Evolutionary conservation across 2,329 filamentous ascomycete genomes (phyloP).

Genomic region (Chalaropsis thielavioides): DNA sequence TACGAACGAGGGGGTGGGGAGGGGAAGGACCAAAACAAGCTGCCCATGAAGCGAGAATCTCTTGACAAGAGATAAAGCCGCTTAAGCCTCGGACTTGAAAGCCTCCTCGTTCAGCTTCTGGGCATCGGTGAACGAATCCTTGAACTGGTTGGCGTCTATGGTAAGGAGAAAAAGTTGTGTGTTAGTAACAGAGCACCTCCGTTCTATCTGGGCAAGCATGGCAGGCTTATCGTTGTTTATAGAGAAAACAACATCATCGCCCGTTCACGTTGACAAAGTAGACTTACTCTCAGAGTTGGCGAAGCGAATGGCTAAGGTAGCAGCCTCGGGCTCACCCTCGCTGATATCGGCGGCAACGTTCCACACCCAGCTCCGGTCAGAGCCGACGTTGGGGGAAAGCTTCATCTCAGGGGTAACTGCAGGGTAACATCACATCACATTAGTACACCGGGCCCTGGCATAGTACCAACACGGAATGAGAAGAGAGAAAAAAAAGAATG

Average conservation of each 20-base stretch:
- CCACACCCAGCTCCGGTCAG: conserved; percentile 98
- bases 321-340: conserved; percentile 91
- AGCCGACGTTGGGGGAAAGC: conserved; percentile 92
- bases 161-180: not conserved
- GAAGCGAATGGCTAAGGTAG: conserved; percentile 92
- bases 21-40: not conserved
- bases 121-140: conserved; percentile 92
- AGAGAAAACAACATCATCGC: not conserved
- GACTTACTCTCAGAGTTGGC: conserved; percentile 89
- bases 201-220: conserved; percentile 7
- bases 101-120: conserved; percentile 90
- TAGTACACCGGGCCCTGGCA: not conserved
- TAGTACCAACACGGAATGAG: too few species aligned
- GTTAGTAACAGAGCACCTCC: conserved; percentile 21
- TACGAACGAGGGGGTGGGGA: not conserved
- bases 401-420: conserved; percentile 96
- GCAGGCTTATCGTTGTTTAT: not conserved
- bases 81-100: conserved; percentile 41
- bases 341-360: conserved; percentile 95
- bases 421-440: not conserved
- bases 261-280: not conserved
- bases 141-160: conserved; percentile 87
- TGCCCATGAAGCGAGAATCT: not conserved
- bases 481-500: not conserved
- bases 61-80: not conserved